phyloP scores from a whole-genome alignment of 257 asterid species.

The Sherardia arvensis region DNA sequence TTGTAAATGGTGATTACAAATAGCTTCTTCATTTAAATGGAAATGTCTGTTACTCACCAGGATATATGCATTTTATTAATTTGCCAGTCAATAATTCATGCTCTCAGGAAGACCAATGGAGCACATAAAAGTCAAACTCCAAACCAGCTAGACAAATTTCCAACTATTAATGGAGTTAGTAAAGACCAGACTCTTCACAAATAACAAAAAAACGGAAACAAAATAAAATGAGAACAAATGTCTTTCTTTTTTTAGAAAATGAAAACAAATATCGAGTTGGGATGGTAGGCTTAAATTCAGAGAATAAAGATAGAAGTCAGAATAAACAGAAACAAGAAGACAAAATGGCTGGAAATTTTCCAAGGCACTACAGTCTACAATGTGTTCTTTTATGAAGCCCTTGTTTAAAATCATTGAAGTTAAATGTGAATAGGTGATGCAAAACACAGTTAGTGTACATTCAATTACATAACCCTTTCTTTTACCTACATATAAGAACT shows the following conservation, averaged over 20 bases:
- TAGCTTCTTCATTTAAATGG: neutral
- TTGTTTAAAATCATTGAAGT: too few relatives aligned
- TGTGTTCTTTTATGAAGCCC: too few relatives aligned
- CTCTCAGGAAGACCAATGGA: neutral
- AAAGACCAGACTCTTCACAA: neutral
- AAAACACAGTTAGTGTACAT: neutral
- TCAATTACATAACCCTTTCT: neutral
- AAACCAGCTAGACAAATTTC: neutral
- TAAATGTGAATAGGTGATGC: too few relatives aligned
- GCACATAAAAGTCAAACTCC: neutral
- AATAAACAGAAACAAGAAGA: neutral
- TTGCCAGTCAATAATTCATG: neutral
- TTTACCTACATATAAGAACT: neutral
- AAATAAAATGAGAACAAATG: neutral
- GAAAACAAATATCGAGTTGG: neutral
- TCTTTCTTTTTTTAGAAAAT: too few relatives aligned
- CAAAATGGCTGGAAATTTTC: too few relatives aligned
- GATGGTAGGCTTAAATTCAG: neutral
- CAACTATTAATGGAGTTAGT: neutral
- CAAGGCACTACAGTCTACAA: too few relatives aligned
- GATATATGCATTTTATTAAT: neutral
- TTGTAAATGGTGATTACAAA: neutral
- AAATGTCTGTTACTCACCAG: neutral
- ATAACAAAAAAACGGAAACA: neutral
- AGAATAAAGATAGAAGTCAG: neutral